Evolutionary conservation across 306 rosid genomes (phyloP).

Genomic region (Ziziphus jujuba): DNA sequence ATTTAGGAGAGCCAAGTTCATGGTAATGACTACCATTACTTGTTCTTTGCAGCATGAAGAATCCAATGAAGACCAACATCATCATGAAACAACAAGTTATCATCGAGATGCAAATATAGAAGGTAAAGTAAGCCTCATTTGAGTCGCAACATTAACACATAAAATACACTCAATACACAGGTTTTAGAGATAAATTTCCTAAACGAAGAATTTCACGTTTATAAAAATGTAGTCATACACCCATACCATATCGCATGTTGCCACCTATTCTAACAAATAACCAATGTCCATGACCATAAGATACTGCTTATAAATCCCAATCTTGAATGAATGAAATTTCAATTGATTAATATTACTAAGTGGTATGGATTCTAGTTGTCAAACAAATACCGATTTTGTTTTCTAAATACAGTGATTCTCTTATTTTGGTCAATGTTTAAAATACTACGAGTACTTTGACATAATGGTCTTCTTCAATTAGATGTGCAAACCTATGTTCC

Average conservation of each 20-base stretch:
- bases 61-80: constrained; percentile 31
- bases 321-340: no score
- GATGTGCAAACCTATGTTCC: background rate
- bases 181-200: background rate
- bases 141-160: constrained; percentile 2
- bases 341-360: no score
- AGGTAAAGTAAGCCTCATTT: constrained; percentile 46
- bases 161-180: background rate
- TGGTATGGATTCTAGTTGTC: background rate
- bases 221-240: background rate
- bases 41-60: constrained; percentile 51
- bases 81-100: constrained; percentile 29
- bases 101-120: constrained; percentile 34
- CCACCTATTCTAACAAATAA: no score
- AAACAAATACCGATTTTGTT: background rate
- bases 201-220: background rate
- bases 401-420: no score
- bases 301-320: no score
- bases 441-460: no score
- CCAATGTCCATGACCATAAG: no score
- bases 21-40: constrained; percentile 16
- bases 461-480: background rate
- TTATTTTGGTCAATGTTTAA: no score
- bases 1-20: background rate
- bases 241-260: background rate